Evolutionary conservation across 2,329 filamentous ascomycete species (phyloP), one percentile per base, ranked within the genome.

Genomic region (Nigrospora oryzae): DNA sequence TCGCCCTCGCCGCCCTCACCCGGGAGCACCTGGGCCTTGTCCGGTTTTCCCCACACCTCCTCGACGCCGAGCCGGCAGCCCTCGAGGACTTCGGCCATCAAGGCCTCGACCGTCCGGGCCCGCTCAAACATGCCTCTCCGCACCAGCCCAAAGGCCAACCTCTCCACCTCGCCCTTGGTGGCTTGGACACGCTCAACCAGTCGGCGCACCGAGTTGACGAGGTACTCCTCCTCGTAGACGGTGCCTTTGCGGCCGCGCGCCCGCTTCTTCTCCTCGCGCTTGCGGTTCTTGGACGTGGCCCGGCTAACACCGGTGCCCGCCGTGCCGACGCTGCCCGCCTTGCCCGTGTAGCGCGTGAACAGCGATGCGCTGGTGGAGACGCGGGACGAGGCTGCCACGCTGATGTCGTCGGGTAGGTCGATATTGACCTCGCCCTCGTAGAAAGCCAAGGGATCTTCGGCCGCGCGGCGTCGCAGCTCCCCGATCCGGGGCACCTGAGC

Each of bases 191-290:
- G 76, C 62, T 95, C 89, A 13, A 95, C 79, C 32, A 98, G 73
- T 19, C 93, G 75, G 12, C 84, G 79, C 33, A 97, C 82, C 53
- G 84, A 91, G 62, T 90, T 93, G 47, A 95, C 83, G 5, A 98
- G 77, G 63, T 98, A 98, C 64, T 97, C 93, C 60, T 97, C 91
- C 64, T 98, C 93, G 63, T 98, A 98, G 5, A 98, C 87, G 14
- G 88, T 95, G 11, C 93, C 93, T 71, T 97, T 97, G 63, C 95
- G 91, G 19, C 93, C 93, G 8, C 89, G 74, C 0, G 93, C 93
- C 14, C 91, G 81, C 75, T 98, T 98, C 63, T 95, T 82, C 71
- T 98, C 93, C 65, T 98, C 93, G 16, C 89, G 77, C 19, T 84
- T 75, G 43, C 89, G 81, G 60, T 95, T 96, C 72, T 93, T 95